Percentiles rank a stretch among this genome's conserved stretches.
These are phyloP conservation scores for Trypanosoma congolense DNA, from an alignment of 208 protist species.

Conservation along the genomic window DNA sequence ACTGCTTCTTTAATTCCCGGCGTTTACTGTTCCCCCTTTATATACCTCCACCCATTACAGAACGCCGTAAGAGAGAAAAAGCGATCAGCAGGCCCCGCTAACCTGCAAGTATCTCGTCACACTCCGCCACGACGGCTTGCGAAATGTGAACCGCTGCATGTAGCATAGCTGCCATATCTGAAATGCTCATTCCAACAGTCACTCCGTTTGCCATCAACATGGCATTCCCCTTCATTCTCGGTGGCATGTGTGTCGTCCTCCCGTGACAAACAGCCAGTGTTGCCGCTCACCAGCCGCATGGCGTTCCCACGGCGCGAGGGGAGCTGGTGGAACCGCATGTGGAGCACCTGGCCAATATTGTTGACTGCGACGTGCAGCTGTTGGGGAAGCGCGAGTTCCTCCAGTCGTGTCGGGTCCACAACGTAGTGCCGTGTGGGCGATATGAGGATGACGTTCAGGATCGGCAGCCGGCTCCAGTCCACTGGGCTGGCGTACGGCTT, in stretches of 20 bases:
- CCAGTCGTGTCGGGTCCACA: constrained; percentile 58
- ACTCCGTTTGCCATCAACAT: constrained; percentile 1
- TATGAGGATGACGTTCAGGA: constrained; percentile 51
- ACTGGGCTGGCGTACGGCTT: constrained; percentile 46
- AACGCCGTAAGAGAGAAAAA: background rate
- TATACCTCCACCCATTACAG: constrained; percentile 1
- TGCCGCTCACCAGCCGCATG: constrained; percentile 27
- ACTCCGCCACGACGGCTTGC: constrained; percentile 68
- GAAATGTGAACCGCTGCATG: constrained; percentile 23
- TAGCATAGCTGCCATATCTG: constrained; percentile 16
- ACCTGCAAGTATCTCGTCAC: constrained; percentile 35
- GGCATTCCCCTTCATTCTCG: background rate
- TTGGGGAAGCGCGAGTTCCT: constrained; percentile 80
- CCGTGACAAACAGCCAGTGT: constrained; percentile 1
- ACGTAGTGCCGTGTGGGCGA: constrained; percentile 76
- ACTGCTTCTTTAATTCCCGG: background rate
- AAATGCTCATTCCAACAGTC: constrained; percentile 8
- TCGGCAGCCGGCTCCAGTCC: constrained; percentile 54
- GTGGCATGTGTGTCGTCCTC: background rate
- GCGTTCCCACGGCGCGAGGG: constrained; percentile 64
- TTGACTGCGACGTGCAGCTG: constrained; percentile 65
- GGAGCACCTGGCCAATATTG: constrained; percentile 40
- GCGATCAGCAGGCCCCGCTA: constrained; percentile 1
- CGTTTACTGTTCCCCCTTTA: background rate
- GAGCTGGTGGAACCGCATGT: constrained; percentile 56